Evolutionary conservation across 2,329 filamentous ascomycete species (phyloP).

Genomic region (Botryotinia narcissicola): DNA sequence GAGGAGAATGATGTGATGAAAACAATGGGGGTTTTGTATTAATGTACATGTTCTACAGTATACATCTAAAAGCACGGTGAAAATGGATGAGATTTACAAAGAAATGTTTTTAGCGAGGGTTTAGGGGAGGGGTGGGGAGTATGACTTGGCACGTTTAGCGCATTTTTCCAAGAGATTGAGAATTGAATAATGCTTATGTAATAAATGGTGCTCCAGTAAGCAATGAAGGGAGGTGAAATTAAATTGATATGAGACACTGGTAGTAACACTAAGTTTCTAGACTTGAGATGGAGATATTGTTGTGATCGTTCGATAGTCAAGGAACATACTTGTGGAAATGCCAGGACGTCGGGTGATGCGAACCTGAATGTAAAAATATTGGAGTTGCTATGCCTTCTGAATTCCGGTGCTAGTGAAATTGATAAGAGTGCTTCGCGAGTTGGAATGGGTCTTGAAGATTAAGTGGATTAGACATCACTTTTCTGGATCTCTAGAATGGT

Average conservation of each 20-base stretch:
- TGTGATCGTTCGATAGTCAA: neutral
- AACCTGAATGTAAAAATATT: neutral
- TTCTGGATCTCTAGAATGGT: no score
- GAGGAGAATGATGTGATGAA: neutral
- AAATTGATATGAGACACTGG: neutral
- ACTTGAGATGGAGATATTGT: neutral
- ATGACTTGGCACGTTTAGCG: neutral
- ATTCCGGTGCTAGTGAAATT: neutral
- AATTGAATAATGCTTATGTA: neutral
- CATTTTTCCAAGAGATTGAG: neutral
- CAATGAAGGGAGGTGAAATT: accelerated
- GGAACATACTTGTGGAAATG: neutral
- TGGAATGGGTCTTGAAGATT: neutral
- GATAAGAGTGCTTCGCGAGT: neutral
- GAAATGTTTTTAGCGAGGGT: neutral
- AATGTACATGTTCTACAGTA: neutral
- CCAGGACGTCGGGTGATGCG: neutral
- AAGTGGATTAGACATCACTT: neutral
- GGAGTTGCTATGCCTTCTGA: neutral
- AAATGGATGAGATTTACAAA: neutral
- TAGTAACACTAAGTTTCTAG: neutral
- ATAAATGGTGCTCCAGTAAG: neutral
- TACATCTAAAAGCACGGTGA: neutral
- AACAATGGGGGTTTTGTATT: neutral
- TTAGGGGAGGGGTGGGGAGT: neutral